phyloP scores from a whole-genome alignment of 1,139 yeast species.

The Hyphopichia buzzinii region DNA sequence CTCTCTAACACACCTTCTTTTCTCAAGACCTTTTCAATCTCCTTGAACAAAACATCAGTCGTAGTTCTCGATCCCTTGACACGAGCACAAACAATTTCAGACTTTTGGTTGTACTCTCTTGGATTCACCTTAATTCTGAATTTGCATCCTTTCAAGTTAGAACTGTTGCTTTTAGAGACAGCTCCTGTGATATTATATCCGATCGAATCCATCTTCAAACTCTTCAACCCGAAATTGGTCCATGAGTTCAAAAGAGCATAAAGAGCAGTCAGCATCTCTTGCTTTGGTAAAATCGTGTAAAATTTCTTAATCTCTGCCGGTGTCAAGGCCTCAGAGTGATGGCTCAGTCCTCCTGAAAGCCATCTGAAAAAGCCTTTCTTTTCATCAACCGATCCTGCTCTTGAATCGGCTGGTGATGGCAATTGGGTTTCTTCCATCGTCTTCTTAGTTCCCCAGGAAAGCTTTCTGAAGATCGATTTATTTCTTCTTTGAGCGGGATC shows the following conservation, averaged over 20 bases:
- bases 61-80: constrained; percentile 46
- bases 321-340: constrained; percentile 15
- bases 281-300: constrained; percentile 46
- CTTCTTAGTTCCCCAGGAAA: constrained; percentile 56
- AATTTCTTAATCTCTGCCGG: constrained; percentile 34
- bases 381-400: constrained; percentile 33
- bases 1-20: constrained; percentile 47
- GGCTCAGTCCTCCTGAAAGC: constrained; percentile 34
- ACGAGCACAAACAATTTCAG: constrained; percentile 46
- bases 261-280: constrained; percentile 64
- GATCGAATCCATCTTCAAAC: constrained; percentile 47
- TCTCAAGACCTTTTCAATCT: constrained; percentile 44
- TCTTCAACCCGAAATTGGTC: constrained; percentile 68
- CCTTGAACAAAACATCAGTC: constrained; percentile 43
- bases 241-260: constrained; percentile 63
- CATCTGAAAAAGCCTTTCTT: constrained; percentile 40
- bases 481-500: constrained; percentile 29
- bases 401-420: constrained; percentile 41
- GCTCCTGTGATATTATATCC: constrained; percentile 54
- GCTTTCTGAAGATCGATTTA: constrained; percentile 59
- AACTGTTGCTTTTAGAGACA: constrained; percentile 57
- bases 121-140: constrained; percentile 54
- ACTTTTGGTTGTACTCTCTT: constrained; percentile 40
- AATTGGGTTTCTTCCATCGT: constrained; percentile 28
- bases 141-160: constrained; percentile 63